These are phyloP conservation scores for Gracilariopsis chorda DNA, from an alignment of 23 red algal species.

Conservation along the genomic window DNA sequence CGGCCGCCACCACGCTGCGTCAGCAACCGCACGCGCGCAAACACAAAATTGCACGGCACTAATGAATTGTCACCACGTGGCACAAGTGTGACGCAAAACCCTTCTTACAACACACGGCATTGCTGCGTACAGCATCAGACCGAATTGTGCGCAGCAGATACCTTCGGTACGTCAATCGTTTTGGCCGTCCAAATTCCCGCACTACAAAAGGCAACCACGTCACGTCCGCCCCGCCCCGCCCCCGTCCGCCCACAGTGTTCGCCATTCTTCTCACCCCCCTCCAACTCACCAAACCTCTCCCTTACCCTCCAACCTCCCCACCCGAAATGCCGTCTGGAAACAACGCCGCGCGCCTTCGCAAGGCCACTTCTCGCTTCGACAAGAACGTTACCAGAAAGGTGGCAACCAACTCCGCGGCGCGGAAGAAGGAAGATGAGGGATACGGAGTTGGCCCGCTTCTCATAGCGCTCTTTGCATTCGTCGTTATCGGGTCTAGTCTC, in stretches of 20 bases:
- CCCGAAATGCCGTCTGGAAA: constrained; percentile 22
- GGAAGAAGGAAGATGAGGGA: background rate
- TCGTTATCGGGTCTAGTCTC: constrained; percentile 47
- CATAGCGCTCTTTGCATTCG: constrained; percentile 51
- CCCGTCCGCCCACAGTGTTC: background rate
- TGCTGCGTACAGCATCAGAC: no score
- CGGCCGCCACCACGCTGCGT: no score
- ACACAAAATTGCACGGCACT: no score
- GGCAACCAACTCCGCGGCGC: constrained; percentile 23
- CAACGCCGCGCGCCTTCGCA: constrained; percentile 54
- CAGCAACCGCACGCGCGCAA: no score
- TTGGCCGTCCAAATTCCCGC: background rate
- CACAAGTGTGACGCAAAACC: no score
- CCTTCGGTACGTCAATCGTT: constrained; percentile 25
- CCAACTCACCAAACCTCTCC: background rate
- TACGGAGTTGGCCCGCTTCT: constrained; percentile 16
- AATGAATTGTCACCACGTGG: no score
- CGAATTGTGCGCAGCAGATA: no score
- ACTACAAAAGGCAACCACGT: background rate
- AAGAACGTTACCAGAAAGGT: constrained; percentile 55
- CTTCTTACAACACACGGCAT: no score
- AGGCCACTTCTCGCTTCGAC: constrained; percentile 55
- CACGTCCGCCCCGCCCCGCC: background rate
- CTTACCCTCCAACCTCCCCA: background rate
- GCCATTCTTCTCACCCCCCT: no score